Percentiles rank a stretch among this genome's conserved stretches.
Conservation (phyloP, 768 basidiomycete species). For the Termitomyces sp. region DNA sequence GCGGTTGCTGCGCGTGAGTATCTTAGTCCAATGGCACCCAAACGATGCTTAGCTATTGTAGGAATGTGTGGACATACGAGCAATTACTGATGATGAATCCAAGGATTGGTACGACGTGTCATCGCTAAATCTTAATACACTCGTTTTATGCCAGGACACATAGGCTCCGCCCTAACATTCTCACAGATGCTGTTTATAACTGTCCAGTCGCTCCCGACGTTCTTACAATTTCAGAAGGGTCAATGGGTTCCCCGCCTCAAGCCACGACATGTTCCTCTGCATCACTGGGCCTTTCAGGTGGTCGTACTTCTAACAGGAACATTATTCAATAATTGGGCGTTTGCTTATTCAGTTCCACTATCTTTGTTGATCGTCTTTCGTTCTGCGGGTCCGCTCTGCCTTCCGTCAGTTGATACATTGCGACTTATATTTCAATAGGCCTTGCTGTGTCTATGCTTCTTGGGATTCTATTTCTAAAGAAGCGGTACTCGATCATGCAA, state of each 20-base stretch:
- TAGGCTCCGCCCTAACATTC: constrained; percentile 80
- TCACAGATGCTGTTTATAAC: constrained; percentile 81
- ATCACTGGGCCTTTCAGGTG: constrained; percentile 68
- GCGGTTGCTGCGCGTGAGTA: constrained; percentile 81
- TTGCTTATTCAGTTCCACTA: constrained; percentile 69
- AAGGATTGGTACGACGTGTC: constrained; percentile 46
- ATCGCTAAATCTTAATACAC: background rate
- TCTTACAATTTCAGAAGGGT: constrained; percentile 36
- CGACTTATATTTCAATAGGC: constrained; percentile 33
- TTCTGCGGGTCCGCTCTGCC: constrained; percentile 54
- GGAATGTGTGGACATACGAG: constrained; percentile 78
- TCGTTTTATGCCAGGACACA: background rate
- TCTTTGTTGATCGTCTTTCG: constrained; percentile 82
- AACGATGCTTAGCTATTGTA: constrained; percentile 16
- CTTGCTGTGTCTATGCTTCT: constrained; percentile 74
- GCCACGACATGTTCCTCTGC: constrained; percentile 61
- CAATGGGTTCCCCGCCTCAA: constrained; percentile 47
- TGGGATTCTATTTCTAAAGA: constrained; percentile 53
- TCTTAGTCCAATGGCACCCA: background rate
- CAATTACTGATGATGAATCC: constrained; percentile 66
- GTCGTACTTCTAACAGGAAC: constrained; percentile 60
- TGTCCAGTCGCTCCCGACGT: constrained; percentile 57
- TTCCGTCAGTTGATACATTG: background rate
- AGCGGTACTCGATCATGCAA: constrained; percentile 54
- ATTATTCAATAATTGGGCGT: constrained; percentile 78